Percentiles rank a stretch among this genome's conserved stretches.
phyloP scores from a whole-genome alignment of 352 stramenopile genomes.

The Phytopythium mirpurense region DNA sequence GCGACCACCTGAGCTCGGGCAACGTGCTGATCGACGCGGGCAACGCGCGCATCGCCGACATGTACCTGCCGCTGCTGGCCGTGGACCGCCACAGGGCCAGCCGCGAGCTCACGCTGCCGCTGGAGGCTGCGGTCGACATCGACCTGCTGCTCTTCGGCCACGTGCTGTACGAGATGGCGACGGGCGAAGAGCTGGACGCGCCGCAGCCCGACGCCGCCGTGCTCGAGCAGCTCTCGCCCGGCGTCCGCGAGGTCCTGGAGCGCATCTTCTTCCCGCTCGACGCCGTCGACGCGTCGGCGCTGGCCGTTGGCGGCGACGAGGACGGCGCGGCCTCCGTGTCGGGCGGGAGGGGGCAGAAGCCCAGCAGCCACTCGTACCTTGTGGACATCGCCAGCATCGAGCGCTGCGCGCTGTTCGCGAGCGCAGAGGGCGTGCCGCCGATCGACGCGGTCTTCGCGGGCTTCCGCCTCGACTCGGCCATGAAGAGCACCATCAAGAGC shows the following conservation, averaged over 20 bases:
- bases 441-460: slow-evolving; percentile 54
- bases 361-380: slow-evolving; percentile 23
- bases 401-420: slow-evolving; percentile 32
- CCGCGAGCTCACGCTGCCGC: slow-evolving; percentile 48
- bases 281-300: not conserved
- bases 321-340: slow-evolving; percentile 14
- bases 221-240: slow-evolving; percentile 38
- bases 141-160: slow-evolving; percentile 70
- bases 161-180: slow-evolving; percentile 75
- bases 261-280: slow-evolving; percentile 41
- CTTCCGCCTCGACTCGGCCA: slow-evolving; percentile 64
- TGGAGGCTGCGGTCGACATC: slow-evolving; percentile 62
- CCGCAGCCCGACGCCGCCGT: slow-evolving; percentile 38
- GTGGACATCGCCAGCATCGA: slow-evolving; percentile 37
- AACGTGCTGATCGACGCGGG: slow-evolving; percentile 64
- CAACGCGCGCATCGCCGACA: slow-evolving; percentile 51
- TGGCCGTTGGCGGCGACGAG: slow-evolving; percentile 8
- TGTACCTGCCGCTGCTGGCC: slow-evolving; percentile 58
- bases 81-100: slow-evolving; percentile 50
- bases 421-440: slow-evolving; percentile 22
- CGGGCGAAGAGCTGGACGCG: slow-evolving; percentile 44
- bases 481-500: slow-evolving; percentile 67
- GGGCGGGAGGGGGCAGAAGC: slow-evolving; percentile 8
- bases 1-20: slow-evolving; percentile 55
- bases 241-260: slow-evolving; percentile 54